Conservation (phyloP, 106 monocot species). For the Platanthera zijinensis region DNA sequence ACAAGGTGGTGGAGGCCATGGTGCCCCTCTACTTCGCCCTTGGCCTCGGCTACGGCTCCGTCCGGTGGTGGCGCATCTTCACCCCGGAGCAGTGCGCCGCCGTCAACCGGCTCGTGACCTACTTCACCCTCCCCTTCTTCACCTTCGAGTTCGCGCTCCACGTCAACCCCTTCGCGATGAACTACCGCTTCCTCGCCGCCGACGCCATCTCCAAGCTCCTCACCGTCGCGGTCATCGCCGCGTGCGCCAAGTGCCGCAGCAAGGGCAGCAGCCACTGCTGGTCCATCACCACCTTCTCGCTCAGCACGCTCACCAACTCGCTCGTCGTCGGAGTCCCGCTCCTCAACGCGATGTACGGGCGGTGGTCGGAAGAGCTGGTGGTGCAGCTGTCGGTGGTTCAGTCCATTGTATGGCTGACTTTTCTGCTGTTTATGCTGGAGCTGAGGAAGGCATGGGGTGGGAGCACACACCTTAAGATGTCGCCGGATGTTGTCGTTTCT, state of each 20-base stretch:
- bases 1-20: conserved; percentile 76
- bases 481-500: too few relatives aligned
- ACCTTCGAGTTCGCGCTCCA: conserved; percentile 65
- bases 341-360: conserved; percentile 44
- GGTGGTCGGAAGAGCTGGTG: conserved; percentile 43
- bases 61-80: conserved; percentile 76
- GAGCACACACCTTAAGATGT: too few relatives aligned
- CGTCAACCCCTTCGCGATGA: conserved; percentile 52
- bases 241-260: conserved; percentile 28
- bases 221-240: conserved; percentile 16
- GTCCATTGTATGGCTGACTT: conserved; percentile 53
- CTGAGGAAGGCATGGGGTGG: conserved; percentile 23
- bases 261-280: conserved; percentile 30
- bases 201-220: conserved; percentile 58
- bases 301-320: conserved; percentile 40
- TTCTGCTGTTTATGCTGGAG: conserved; percentile 64
- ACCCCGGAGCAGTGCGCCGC: conserved; percentile 60
- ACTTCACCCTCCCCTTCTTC: conserved; percentile 74
- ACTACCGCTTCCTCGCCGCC: conserved; percentile 53
- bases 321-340: conserved; percentile 46
- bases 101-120: conserved; percentile 61
- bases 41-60: conserved; percentile 61
- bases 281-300: conserved; percentile 48
- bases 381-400: conserved; percentile 73
- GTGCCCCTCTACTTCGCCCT: conserved; percentile 67